Conservation (phyloP, 2,329 filamentous ascomycete genomes). For the Cercospora sesami region DNA sequence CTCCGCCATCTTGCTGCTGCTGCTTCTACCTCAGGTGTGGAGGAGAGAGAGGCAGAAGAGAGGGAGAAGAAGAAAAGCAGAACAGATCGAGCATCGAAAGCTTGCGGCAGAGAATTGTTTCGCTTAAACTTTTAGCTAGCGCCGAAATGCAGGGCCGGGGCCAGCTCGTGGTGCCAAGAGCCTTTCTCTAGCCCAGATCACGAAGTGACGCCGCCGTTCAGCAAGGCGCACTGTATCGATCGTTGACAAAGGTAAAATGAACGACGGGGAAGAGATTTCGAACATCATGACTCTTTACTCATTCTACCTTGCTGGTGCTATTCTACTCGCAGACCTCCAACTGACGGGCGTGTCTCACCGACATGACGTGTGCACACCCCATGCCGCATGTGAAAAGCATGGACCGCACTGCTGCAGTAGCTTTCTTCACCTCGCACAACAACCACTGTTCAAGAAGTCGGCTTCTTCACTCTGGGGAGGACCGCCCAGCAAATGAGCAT, state of each 20-base stretch:
- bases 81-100: background rate
- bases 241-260: background rate
- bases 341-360: background rate
- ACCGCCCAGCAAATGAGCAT: slow-evolving; percentile 68
- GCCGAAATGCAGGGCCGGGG: background rate
- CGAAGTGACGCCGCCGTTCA: slow-evolving; percentile 9
- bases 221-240: slow-evolving; percentile 1
- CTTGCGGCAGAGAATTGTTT: slow-evolving; percentile 11
- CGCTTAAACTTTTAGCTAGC: slow-evolving; percentile 5
- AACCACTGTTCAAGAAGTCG: background rate
- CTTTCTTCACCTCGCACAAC: background rate
- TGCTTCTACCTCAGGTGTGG: slow-evolving; percentile 14
- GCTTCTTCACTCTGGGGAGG: slow-evolving; percentile 59
- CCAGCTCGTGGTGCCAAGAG: background rate
- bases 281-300: background rate
- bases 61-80: background rate
- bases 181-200: slow-evolving; percentile 2
- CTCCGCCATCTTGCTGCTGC: slow-evolving; percentile 30
- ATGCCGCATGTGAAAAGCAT: background rate
- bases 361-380: background rate
- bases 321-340: background rate
- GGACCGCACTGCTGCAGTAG: background rate
- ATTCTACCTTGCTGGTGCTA: background rate
- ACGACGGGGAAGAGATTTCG: background rate
- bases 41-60: slow-evolving; percentile 11